Conservation (phyloP, 768 basidiomycete species). For the Pleurotus tuber-regium region DNA sequence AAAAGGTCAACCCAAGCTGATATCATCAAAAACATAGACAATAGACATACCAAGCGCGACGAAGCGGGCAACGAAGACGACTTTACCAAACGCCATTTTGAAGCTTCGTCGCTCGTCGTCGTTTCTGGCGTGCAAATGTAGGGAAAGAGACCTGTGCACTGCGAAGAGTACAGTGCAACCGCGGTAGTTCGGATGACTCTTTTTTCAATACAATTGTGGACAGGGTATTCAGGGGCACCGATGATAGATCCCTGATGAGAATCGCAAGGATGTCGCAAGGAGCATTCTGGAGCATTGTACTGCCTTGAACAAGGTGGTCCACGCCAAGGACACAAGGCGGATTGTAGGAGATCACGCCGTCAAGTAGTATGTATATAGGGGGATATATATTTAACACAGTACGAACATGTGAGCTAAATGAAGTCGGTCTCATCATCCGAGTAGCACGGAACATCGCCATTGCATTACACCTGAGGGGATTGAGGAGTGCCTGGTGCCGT, state of each 20-base stretch:
- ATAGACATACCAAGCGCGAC: neutral
- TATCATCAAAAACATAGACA: neutral
- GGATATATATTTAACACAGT: neutral
- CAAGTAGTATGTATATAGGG: neutral
- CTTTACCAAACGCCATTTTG: neutral
- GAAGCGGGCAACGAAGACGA: constrained; percentile 5
- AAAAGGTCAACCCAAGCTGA: neutral
- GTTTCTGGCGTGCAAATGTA: neutral
- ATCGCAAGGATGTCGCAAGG: neutral
- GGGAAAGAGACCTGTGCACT: neutral
- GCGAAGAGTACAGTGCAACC: neutral
- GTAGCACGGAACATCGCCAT: no score
- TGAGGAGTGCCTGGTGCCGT: no score
- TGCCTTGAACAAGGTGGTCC: neutral
- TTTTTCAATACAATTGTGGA: neutral
- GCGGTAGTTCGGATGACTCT: no score
- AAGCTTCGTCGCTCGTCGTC: neutral
- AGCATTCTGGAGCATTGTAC: neutral
- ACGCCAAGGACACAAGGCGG: no score
- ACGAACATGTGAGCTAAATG: no score
- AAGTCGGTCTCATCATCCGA: no score
- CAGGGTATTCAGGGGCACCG: neutral
- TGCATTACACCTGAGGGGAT: no score
- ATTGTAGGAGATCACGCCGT: neutral
- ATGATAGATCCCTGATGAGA: no score